Conservation (phyloP, 176 grass and related monocot species). For the Chloris gayana region DNA sequence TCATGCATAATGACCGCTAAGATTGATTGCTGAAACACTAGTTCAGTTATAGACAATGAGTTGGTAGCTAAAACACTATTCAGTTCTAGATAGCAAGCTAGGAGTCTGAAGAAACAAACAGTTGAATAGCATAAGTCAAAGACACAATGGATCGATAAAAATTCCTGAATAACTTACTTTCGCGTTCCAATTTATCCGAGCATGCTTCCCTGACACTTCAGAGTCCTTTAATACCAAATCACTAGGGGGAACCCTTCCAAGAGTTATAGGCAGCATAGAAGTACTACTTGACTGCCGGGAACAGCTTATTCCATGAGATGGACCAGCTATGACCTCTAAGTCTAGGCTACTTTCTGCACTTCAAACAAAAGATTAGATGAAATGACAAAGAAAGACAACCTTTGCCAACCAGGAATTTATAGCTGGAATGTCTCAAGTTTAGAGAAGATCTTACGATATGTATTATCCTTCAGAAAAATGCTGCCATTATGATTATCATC, state of each 20-base stretch:
- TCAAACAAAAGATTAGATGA: slow-evolving; percentile 55
- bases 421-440: slow-evolving; percentile 28
- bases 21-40: background rate
- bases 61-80: background rate
- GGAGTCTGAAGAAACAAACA: slow-evolving; percentile 7
- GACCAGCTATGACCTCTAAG: slow-evolving; percentile 76
- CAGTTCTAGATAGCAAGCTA: background rate
- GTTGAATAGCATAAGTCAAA: slow-evolving; percentile 27
- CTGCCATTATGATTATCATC: slow-evolving; percentile 32
- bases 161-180: slow-evolving; percentile 48
- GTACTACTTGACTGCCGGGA: slow-evolving; percentile 52
- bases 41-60: background rate
- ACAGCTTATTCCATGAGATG: slow-evolving; percentile 63
- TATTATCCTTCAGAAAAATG: slow-evolving; percentile 51
- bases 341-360: slow-evolving; percentile 65
- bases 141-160: slow-evolving; percentile 1
- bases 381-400: slow-evolving; percentile 38
- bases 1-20: background rate
- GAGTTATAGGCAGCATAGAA: slow-evolving; percentile 52
- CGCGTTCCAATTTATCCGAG: slow-evolving; percentile 70
- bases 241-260: slow-evolving; percentile 76
- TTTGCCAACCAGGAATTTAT: background rate
- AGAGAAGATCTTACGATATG: slow-evolving; percentile 53
- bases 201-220: slow-evolving; percentile 89
- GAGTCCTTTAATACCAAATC: slow-evolving; percentile 74